Evolutionary conservation across 2,329 filamentous ascomycete species (phyloP).

Genomic region (Aspergillus carbonarius): DNA sequence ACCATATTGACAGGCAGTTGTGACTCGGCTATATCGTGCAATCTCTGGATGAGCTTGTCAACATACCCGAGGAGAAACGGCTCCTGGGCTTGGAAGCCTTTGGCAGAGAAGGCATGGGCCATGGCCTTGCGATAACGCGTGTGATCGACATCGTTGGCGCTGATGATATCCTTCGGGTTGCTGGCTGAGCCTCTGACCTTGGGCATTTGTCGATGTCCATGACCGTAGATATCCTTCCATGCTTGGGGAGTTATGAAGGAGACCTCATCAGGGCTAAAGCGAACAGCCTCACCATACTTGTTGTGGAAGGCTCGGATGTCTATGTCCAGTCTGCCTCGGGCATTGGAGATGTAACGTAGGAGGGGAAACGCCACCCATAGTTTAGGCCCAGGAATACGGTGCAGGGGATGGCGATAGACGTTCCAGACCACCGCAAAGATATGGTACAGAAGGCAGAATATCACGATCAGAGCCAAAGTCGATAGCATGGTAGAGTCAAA

Average conservation of each 20-base stretch:
- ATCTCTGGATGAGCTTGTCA: conserved; percentile 26
- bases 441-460: neutral
- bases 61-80: conserved; percentile 31
- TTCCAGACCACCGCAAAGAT: neutral
- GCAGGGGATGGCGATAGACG: conserved; percentile 23
- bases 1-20: conserved; percentile 19
- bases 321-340: conserved; percentile 10
- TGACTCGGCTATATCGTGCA: conserved; percentile 15
- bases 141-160: conserved; percentile 22
- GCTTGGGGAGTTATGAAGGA: conserved; percentile 27
- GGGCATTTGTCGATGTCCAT: conserved; percentile 11
- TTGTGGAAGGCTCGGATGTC: conserved; percentile 11
- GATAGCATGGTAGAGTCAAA: neutral
- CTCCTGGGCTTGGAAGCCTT: conserved; percentile 40
- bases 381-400: conserved; percentile 15
- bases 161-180: conserved; percentile 12
- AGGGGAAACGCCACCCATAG: conserved; percentile 18
- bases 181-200: conserved; percentile 10
- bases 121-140: conserved; percentile 29
- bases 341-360: conserved; percentile 8
- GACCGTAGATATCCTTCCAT: conserved; percentile 30
- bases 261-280: conserved; percentile 34
- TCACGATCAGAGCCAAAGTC: neutral
- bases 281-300: conserved; percentile 23
- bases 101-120: conserved; percentile 42